Conservation (phyloP, 176 grass and related monocot species). For the Paspalum vaginatum region DNA sequence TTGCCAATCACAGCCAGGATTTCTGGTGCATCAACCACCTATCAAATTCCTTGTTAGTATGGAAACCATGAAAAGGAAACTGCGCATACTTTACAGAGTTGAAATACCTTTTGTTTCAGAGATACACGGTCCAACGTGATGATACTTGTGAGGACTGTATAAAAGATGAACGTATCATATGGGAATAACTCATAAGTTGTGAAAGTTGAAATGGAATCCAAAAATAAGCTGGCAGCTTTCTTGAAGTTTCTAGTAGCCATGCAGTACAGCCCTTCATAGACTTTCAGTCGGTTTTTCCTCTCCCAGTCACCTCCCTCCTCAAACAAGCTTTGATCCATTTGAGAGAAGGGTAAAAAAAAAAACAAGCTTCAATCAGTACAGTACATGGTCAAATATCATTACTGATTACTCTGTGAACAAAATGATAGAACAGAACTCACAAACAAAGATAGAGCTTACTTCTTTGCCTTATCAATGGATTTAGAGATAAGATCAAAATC, state of each 20-base stretch:
- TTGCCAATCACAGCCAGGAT: slow-evolving; percentile 90
- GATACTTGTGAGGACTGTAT: slow-evolving; percentile 85
- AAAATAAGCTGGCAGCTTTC: slow-evolving; percentile 87
- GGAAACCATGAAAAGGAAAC: background rate
- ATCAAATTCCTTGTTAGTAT: slow-evolving; percentile 36
- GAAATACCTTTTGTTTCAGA: slow-evolving; percentile 83
- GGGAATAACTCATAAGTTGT: slow-evolving; percentile 89
- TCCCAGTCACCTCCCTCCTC: slow-evolving; percentile 98
- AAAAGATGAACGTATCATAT: slow-evolving; percentile 94
- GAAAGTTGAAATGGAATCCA: slow-evolving; percentile 98
- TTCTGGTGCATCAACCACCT: slow-evolving; percentile 98
- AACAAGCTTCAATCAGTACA: slow-evolving; percentile 65
- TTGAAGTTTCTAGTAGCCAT: slow-evolving; percentile 97
- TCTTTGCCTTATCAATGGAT: slow-evolving; percentile 95
- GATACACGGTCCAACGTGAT: slow-evolving; percentile 92
- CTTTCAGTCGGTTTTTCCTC: slow-evolving; percentile 97
- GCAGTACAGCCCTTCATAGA: slow-evolving; percentile 90
- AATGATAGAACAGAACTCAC: slow-evolving; percentile 34
- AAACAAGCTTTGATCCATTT: slow-evolving; percentile 60
- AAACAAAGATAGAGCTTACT: slow-evolving; percentile 51
- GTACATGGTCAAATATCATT: slow-evolving; percentile 19
- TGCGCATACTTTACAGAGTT: background rate
- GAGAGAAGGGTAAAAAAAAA: background rate
- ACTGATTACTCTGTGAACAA: background rate
- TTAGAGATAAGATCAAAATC: slow-evolving; percentile 96